Evolutionary conservation across 2,329 filamentous ascomycete species (phyloP).

Genomic region (Metarhizium robertsii): DNA sequence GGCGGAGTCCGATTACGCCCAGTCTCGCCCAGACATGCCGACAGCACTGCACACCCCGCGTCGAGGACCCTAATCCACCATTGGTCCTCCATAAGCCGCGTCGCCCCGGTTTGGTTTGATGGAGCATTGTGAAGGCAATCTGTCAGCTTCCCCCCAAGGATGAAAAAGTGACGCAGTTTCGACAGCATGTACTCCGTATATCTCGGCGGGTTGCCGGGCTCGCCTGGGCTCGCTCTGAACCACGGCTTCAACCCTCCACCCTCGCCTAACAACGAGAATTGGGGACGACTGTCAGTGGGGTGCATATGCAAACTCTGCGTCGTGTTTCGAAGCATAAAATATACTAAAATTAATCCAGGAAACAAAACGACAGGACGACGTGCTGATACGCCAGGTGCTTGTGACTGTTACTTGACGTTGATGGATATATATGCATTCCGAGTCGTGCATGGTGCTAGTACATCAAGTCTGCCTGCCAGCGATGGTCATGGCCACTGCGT

Average conservation of each 20-base stretch:
- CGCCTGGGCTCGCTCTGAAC: background rate
- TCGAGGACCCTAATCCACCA: background rate
- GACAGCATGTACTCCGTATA: background rate
- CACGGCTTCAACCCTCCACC: too few relatives aligned
- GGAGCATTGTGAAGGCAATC: background rate
- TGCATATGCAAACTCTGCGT: background rate
- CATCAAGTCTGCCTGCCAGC: too few relatives aligned
- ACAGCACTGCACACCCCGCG: background rate
- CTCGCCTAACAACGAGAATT: background rate
- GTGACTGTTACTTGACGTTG: too few relatives aligned
- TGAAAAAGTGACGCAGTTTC: slow-evolving; percentile 2
- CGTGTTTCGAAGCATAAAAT: background rate
- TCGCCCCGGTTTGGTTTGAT: background rate
- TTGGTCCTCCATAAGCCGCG: background rate
- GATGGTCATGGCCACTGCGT: too few relatives aligned
- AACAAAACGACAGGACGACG: too few relatives aligned
- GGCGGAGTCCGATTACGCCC: background rate
- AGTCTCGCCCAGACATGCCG: background rate
- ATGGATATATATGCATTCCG: too few relatives aligned
- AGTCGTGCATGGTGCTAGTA: too few relatives aligned
- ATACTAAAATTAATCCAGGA: background rate
- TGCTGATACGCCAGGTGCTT: too few relatives aligned
- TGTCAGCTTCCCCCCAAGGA: background rate
- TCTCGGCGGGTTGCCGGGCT: background rate
- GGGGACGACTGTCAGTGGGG: too few relatives aligned